Conservation (phyloP, 2,329 filamentous ascomycete species). For the Ramularia endophylla region DNA sequence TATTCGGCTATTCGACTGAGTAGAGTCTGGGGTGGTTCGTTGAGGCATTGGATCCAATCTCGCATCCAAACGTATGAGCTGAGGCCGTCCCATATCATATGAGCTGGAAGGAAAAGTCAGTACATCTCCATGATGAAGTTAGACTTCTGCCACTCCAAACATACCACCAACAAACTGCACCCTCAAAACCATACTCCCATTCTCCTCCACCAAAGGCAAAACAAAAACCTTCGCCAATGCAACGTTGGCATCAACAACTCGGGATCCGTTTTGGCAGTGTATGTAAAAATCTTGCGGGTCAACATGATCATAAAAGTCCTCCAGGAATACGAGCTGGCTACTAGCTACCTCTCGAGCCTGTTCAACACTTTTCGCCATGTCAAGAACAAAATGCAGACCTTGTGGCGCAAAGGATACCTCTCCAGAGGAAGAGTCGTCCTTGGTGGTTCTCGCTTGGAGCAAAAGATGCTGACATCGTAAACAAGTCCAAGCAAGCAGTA, state of each 20-base stretch:
- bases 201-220: constrained; percentile 26
- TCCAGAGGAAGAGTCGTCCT: too few species aligned
- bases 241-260: constrained; percentile 34
- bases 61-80: constrained; percentile 37
- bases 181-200: constrained; percentile 28
- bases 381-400: constrained; percentile 32
- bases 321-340: constrained; percentile 33
- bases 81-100: too few species aligned
- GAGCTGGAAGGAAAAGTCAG: too few species aligned
- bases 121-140: not conserved
- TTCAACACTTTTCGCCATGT: constrained; percentile 24
- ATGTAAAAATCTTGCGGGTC: constrained; percentile 34
- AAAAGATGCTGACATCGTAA: constrained; percentile 36
- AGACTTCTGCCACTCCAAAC: not conserved
- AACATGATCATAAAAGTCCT: constrained; percentile 32
- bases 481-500: constrained; percentile 37
- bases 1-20: constrained; percentile 17
- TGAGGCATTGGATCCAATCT: constrained; percentile 36
- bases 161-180: constrained; percentile 36
- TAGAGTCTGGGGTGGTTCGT: constrained; percentile 23
- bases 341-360: constrained; percentile 30
- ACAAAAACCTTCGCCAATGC: constrained; percentile 38
- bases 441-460: constrained; percentile 30
- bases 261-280: constrained; percentile 37
- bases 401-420: constrained; percentile 4